phyloP scores from a whole-genome alignment of 225 moss, liverwort and hornwort species.

The Ulota crispa region DNA sequence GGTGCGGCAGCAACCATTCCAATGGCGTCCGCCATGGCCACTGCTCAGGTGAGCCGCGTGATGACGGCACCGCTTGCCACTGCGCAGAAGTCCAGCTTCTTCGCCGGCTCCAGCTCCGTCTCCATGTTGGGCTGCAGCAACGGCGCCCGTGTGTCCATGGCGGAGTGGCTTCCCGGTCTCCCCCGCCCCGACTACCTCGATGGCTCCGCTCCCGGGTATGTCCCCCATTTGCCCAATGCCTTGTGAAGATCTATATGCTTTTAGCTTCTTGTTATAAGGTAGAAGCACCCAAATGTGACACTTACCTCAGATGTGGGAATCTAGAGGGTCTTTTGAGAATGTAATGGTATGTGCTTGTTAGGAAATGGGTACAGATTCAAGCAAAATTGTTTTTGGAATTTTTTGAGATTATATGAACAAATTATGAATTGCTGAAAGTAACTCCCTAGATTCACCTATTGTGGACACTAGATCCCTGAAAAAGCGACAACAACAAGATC shows the following conservation, averaged over 20 bases:
- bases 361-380: no score
- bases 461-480: no score
- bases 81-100: slow-evolving; percentile 49
- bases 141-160: slow-evolving; percentile 76
- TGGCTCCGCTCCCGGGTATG: slow-evolving; percentile 76
- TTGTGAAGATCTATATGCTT: background rate
- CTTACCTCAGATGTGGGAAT: no score
- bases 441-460: no score
- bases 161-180: slow-evolving; percentile 87
- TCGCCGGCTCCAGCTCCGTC: slow-evolving; percentile 43
- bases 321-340: no score
- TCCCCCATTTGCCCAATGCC: no score
- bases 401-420: no score
- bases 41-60: slow-evolving; percentile 30
- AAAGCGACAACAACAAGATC: no score
- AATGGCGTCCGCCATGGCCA: slow-evolving; percentile 51
- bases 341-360: no score
- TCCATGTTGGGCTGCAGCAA: slow-evolving; percentile 59
- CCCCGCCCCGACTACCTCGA: slow-evolving; percentile 84
- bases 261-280: background rate
- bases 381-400: no score
- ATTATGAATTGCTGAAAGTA: no score
- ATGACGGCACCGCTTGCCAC: background rate
- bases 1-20: background rate
- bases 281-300: no score